A percentile compares a stretch with the other conserved stretches of the same genome.
These are phyloP conservation scores for Cerioporus squamosus DNA, from an alignment of 1,284 basidiomycete genomes.

Conservation along the genomic window DNA sequence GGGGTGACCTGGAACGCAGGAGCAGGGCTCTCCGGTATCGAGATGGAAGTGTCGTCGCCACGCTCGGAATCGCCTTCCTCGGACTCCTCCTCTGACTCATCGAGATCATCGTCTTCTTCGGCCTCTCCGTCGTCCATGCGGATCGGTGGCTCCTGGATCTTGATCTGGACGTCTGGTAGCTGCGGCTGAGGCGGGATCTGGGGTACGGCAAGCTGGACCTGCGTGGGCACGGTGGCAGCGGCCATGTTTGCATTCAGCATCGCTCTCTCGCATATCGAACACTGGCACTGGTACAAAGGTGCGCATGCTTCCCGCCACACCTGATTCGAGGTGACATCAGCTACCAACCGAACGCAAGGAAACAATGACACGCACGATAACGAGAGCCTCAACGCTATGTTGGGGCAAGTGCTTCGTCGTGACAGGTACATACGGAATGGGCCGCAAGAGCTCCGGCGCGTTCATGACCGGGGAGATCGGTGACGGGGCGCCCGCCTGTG, in stretches of 20 bases:
- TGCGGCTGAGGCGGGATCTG: conserved; percentile 21
- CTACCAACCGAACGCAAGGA: too few relatives aligned
- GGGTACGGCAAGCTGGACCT: conserved; percentile 14
- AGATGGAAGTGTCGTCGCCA: conserved; percentile 19
- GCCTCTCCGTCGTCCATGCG: conserved; percentile 18
- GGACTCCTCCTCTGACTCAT: conserved; percentile 24
- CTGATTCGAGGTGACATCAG: conserved; percentile 38
- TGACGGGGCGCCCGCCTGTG: conserved; percentile 31
- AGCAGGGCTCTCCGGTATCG: conserved; percentile 18
- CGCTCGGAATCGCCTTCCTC: conserved; percentile 28
- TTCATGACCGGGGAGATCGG: conserved; percentile 60
- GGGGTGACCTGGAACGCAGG: conserved; percentile 17
- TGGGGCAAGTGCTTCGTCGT: conserved; percentile 60
- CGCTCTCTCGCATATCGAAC: conserved; percentile 71
- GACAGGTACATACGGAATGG: conserved; percentile 71
- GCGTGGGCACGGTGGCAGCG: conserved; percentile 28
- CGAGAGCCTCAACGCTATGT: conserved; percentile 63
- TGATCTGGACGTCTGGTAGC: conserved; percentile 22
- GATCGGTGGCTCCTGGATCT: conserved; percentile 18
- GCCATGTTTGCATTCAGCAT: conserved; percentile 49
- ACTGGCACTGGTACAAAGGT: conserved; percentile 71
- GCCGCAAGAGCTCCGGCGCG: conserved; percentile 58
- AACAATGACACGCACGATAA: conserved; percentile 41
- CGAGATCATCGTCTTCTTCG: conserved; percentile 24
- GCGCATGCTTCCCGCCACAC: conserved; percentile 75